These are phyloP conservation scores for Wickerhamomyces ciferrii DNA, from an alignment of 805 yeast genomes.

Conservation along the genomic window DNA sequence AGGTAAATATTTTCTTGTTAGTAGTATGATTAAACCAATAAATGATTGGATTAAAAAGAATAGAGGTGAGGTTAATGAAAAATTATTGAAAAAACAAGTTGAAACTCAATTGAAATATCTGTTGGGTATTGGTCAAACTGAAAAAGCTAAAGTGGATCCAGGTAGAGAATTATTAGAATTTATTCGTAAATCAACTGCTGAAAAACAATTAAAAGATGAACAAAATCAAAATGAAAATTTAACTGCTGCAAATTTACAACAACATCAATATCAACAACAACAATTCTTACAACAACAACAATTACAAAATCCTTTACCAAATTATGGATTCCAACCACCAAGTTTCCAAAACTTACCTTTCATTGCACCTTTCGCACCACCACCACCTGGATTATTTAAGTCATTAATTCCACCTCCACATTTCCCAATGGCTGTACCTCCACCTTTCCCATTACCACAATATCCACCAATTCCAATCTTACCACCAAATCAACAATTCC, in stretches of 20 bases:
- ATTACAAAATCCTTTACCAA: constrained; percentile 3
- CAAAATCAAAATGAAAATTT: neutral
- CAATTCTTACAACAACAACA: constrained; percentile 6
- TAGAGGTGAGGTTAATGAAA: constrained; percentile 45
- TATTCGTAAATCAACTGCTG: constrained; percentile 42
- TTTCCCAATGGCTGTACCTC: constrained; percentile 6
- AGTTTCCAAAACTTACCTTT: constrained; percentile 14
- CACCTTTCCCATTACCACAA: constrained; percentile 2
- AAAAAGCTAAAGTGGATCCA: constrained; percentile 44
- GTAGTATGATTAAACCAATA: constrained; percentile 36
- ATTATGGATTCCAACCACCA: constrained; percentile 15
- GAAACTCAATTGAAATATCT: constrained; percentile 60
- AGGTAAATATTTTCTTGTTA: constrained; percentile 30
- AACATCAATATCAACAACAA: constrained; percentile 2
- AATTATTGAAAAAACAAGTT: constrained; percentile 55
- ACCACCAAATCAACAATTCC: constrained; percentile 3
- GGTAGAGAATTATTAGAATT: constrained; percentile 73
- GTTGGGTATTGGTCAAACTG: constrained; percentile 47
- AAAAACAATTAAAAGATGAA: constrained; percentile 15
- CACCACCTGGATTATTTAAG: constrained; percentile 2
- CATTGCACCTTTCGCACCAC: constrained; percentile 15
- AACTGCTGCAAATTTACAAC: constrained; percentile 1
- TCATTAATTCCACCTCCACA: constrained; percentile 6
- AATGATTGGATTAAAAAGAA: constrained; percentile 50
- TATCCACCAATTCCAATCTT: neutral